phyloP scores from a whole-genome alignment of 192 early-diverging fungal species.

The Chytriomyces hyalinus region DNA sequence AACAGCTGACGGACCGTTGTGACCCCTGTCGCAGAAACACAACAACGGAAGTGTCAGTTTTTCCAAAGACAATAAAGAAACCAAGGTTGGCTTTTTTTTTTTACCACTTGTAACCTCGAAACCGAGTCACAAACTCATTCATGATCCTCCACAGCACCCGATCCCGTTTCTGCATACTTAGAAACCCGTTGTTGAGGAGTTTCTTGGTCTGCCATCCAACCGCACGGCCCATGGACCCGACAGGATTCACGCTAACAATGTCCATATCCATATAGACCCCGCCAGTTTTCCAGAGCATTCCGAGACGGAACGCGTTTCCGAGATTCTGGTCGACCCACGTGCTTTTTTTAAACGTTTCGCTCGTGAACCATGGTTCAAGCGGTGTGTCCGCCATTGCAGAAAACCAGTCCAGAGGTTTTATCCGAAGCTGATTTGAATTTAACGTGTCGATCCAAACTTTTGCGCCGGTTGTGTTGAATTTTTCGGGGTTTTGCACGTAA shows the following conservation, averaged over 20 bases:
- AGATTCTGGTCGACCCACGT: slow-evolving; percentile 46
- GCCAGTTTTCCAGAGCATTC: slow-evolving; percentile 34
- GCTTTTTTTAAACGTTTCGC: slow-evolving; percentile 15
- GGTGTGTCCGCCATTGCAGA: slow-evolving; percentile 32
- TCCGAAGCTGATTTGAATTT: not conserved
- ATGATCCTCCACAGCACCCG: slow-evolving; percentile 39
- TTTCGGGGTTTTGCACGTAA: slow-evolving; percentile 28
- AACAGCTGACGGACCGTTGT: not conserved
- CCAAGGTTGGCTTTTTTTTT: not conserved
- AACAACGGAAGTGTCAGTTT: slow-evolving; percentile 9
- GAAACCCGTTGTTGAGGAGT: slow-evolving; percentile 37
- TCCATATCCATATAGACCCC: slow-evolving; percentile 44
- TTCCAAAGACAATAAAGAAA: not conserved
- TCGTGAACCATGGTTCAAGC: slow-evolving; percentile 34
- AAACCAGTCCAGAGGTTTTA: slow-evolving; percentile 21
- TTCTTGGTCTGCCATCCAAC: slow-evolving; percentile 28
- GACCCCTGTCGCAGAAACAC: slow-evolving; percentile 1
- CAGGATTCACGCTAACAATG: slow-evolving; percentile 40
- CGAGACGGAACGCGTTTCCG: slow-evolving; percentile 43
- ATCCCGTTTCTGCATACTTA: slow-evolving; percentile 39
- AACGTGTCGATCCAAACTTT: not conserved
- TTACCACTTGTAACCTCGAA: slow-evolving; percentile 35
- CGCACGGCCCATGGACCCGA: slow-evolving; percentile 22
- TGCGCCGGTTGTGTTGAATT: slow-evolving; percentile 21
- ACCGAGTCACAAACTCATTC: slow-evolving; percentile 42